Conservation (phyloP, 345 rosid genomes). For the Rhizophora mangle region DNA sequence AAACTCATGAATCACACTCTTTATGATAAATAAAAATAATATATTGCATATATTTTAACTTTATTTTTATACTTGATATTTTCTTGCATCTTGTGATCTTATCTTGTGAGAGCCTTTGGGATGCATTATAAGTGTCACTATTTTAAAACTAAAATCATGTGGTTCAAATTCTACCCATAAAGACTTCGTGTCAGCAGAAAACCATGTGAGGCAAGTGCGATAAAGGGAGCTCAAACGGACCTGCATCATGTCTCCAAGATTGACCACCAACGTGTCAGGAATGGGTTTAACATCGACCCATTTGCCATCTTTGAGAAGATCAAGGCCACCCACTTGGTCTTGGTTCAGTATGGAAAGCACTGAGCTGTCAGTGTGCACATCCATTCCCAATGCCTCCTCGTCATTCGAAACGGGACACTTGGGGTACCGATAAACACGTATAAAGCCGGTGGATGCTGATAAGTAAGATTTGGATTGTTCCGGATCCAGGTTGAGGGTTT, state of each 20-base stretch:
- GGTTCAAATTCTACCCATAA: no score
- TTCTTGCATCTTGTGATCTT: no score
- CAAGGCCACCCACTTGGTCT: constrained; percentile 65
- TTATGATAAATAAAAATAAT: no score
- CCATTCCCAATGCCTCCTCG: constrained; percentile 47
- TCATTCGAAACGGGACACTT: constrained; percentile 3
- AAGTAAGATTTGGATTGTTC: constrained; percentile 27
- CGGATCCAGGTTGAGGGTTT: constrained; percentile 42
- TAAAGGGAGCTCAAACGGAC: constrained; percentile 21
- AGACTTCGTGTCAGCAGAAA: background rate
- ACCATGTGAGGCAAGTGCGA: no score
- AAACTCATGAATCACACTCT: no score
- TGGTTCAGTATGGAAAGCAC: constrained; percentile 59
- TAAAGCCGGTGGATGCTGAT: constrained; percentile 48
- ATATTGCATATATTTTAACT: no score
- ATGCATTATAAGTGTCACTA: no score
- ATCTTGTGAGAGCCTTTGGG: no score
- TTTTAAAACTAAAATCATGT: no score
- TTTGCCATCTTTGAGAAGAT: constrained; percentile 50
- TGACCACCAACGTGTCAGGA: constrained; percentile 47
- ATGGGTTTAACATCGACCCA: constrained; percentile 56
- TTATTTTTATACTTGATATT: no score
- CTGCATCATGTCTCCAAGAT: constrained; percentile 94
- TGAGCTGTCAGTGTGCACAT: constrained; percentile 76
- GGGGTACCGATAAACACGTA: constrained; percentile 70